Conservation (phyloP, 306 rosid species). For the Cicer cuneatum region DNA sequence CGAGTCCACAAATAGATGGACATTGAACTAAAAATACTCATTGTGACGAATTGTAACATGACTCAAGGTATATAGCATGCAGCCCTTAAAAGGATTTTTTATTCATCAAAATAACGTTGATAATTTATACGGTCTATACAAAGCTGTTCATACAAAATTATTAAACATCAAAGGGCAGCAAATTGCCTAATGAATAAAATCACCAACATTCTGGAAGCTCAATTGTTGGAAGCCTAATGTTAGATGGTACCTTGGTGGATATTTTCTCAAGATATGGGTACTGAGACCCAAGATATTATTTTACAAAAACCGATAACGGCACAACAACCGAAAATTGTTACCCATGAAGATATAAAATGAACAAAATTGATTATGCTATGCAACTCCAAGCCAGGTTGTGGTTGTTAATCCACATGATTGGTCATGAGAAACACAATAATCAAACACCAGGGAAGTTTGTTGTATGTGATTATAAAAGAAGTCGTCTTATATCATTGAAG, state of each 20-base stretch:
- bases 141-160: slow-evolving; percentile 39
- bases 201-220: slow-evolving; percentile 41
- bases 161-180: slow-evolving; percentile 32
- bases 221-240: slow-evolving; percentile 40
- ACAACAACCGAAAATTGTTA: slow-evolving; percentile 44
- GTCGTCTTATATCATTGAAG: slow-evolving; percentile 85
- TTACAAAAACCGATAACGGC: slow-evolving; percentile 36
- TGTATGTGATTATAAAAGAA: slow-evolving; percentile 63
- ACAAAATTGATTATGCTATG: slow-evolving; percentile 44
- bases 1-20: background rate
- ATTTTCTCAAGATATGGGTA: slow-evolving; percentile 40
- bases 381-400: slow-evolving; percentile 37
- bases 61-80: background rate
- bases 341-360: slow-evolving; percentile 38
- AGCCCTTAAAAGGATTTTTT: slow-evolving; percentile 31
- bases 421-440: slow-evolving; percentile 41
- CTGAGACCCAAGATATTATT: slow-evolving; percentile 46
- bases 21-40: slow-evolving; percentile 2
- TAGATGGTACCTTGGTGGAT: slow-evolving; percentile 34
- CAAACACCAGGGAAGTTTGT: slow-evolving; percentile 35
- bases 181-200: slow-evolving; percentile 43
- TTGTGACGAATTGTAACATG: background rate
- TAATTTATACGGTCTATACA: slow-evolving; percentile 47
- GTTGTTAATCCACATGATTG: slow-evolving; percentile 44
- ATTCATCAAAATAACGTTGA: slow-evolving; percentile 27